Conservation (phyloP, 257 asterid species). For the Euphrasia confusa region DNA sequence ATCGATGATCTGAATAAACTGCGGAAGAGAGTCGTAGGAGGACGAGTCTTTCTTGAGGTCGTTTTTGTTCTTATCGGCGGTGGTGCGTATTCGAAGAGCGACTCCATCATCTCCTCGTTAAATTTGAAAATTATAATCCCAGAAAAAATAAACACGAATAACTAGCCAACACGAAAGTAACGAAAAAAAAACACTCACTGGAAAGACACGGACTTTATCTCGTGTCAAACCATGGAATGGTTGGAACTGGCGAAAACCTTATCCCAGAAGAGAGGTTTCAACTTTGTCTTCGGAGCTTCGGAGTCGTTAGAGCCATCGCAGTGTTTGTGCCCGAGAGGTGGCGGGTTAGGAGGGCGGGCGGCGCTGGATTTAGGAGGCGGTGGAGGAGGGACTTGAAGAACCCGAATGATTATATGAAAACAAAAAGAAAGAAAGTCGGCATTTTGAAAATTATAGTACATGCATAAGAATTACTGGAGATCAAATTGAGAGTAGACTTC, state of each 20-base stretch:
- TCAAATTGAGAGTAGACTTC: too few relatives aligned
- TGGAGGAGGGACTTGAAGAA: slow-evolving; percentile 39
- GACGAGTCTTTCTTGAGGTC: slow-evolving; percentile 37
- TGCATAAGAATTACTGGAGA: too few relatives aligned
- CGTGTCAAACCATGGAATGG: slow-evolving; percentile 98
- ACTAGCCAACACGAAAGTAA: slow-evolving; percentile 57
- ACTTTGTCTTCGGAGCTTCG: slow-evolving; percentile 68
- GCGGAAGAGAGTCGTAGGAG: slow-evolving; percentile 41
- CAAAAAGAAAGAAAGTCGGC: too few relatives aligned
- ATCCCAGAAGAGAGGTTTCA: slow-evolving; percentile 98
- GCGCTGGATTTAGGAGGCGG: slow-evolving; percentile 63
- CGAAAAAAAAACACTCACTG: slow-evolving; percentile 64
- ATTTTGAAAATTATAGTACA: too few relatives aligned
- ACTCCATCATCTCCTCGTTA: slow-evolving; percentile 94
- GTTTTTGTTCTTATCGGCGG: slow-evolving; percentile 45
- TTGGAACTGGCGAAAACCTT: slow-evolving; percentile 87
- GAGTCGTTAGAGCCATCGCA: slow-evolving; percentile 44
- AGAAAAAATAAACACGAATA: neutral
- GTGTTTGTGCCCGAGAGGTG: slow-evolving; percentile 49
- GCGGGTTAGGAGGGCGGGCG: slow-evolving; percentile 48
- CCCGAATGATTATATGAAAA: too few relatives aligned
- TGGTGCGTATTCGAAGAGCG: slow-evolving; percentile 60
- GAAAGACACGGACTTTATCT: slow-evolving; percentile 84
- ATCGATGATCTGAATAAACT: slow-evolving; percentile 72
- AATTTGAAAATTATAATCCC: slow-evolving; percentile 46